Conservation (phyloP, 805 yeast genomes). For the Phaffomyces opuntiae region DNA sequence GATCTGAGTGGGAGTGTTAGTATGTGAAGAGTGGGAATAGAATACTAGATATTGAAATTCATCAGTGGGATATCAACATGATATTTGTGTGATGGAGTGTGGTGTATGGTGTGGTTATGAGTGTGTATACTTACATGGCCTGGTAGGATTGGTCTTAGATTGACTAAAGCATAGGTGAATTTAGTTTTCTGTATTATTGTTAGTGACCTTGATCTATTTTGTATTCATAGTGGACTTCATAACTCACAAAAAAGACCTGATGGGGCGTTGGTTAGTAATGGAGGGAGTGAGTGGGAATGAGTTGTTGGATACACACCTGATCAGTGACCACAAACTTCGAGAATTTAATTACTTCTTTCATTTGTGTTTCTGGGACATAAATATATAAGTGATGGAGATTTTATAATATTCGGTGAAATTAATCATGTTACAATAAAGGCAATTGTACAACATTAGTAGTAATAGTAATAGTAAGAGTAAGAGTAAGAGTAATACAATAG, state of each 20-base stretch:
- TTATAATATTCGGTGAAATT: too few species aligned
- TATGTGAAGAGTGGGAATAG: neutral
- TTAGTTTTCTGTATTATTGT: slow-evolving; percentile 38
- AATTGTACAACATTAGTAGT: too few species aligned
- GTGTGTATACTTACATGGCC: slow-evolving; percentile 54
- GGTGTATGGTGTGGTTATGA: too few species aligned
- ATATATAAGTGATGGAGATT: too few species aligned
- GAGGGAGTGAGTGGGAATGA: too few species aligned
- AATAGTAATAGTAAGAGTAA: too few species aligned
- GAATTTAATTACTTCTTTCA: slow-evolving; percentile 32
- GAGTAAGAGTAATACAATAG: too few species aligned
- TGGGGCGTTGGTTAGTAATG: slow-evolving; percentile 1
- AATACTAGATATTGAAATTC: too few species aligned
- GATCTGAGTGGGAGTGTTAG: slow-evolving; percentile 23
- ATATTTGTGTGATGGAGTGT: too few species aligned
- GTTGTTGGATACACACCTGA: slow-evolving; percentile 33
- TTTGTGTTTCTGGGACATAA: neutral
- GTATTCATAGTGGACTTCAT: neutral
- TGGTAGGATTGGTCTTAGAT: slow-evolving; percentile 84
- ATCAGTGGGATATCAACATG: too few species aligned
- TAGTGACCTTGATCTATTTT: slow-evolving; percentile 2
- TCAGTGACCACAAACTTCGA: slow-evolving; percentile 47
- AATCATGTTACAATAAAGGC: too few species aligned
- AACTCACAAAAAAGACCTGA: slow-evolving; percentile 18
- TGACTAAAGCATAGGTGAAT: slow-evolving; percentile 78